Conservation (phyloP, 2,329 filamentous ascomycete species). For the Phoma herbarum region DNA sequence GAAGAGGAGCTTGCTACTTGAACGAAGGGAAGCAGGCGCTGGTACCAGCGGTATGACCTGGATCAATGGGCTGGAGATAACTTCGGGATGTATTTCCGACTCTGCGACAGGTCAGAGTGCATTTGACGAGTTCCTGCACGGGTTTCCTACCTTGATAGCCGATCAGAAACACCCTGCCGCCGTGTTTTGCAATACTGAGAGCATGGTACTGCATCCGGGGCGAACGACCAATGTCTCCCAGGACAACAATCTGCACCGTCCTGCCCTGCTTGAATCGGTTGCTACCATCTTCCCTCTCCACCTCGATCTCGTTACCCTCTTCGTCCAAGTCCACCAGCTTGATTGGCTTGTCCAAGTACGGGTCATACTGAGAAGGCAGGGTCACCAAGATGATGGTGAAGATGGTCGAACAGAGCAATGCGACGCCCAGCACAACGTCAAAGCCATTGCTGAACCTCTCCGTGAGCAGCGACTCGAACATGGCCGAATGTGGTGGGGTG, state of each 20-base stretch:
- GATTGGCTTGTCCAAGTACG: conserved; percentile 45
- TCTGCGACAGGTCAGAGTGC: conserved; percentile 59
- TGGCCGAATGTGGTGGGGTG: conserved; percentile 22
- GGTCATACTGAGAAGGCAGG: conserved; percentile 62
- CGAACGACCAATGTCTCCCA: conserved; percentile 94
- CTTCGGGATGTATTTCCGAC: conserved; percentile 80
- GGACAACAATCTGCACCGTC: conserved; percentile 82
- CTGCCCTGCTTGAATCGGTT: conserved; percentile 50
- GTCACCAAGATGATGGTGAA: conserved; percentile 62
- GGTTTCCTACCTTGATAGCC: conserved; percentile 76
- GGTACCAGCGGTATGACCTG: conserved; percentile 73
- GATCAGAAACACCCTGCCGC: conserved; percentile 81
- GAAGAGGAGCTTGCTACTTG: conserved; percentile 77
- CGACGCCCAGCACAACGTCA: conserved; percentile 53
- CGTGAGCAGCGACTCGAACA: conserved; percentile 47
- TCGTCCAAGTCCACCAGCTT: conserved; percentile 30
- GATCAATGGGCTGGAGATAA: conserved; percentile 74
- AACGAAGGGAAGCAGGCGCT: conserved; percentile 72
- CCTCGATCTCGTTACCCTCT: conserved; percentile 34
- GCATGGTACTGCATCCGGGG: conserved; percentile 99
- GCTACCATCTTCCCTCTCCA: conserved; percentile 33
- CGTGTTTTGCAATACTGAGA: conserved; percentile 85
- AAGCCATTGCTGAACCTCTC: conserved; percentile 37
- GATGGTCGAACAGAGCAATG: conserved; percentile 55
- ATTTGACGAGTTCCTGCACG: neutral